Conservation (phyloP, 805 yeast species). For the Metschnikowia aberdeeniae region DNA sequence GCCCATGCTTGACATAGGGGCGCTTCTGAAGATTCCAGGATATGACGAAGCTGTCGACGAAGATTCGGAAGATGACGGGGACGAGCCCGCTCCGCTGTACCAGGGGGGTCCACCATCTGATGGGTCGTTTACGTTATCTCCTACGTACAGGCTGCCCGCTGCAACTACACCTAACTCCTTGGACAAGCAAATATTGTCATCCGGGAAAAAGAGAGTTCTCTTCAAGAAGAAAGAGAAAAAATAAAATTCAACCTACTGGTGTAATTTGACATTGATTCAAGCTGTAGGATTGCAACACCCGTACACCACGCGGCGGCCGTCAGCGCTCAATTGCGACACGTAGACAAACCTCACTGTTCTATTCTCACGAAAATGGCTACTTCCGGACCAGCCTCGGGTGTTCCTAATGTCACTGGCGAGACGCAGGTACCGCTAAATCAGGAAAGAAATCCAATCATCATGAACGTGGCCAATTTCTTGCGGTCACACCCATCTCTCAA, state of each 20-base stretch:
- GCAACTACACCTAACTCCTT: constrained; percentile 12
- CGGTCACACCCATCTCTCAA: constrained; percentile 66
- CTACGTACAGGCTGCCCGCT: constrained; percentile 4
- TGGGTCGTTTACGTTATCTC: not conserved
- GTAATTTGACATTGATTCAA: too few species aligned
- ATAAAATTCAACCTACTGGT: not conserved
- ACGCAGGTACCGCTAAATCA: constrained; percentile 16
- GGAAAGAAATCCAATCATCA: constrained; percentile 47
- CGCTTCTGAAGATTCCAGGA: constrained; percentile 34
- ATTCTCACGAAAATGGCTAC: constrained; percentile 10
- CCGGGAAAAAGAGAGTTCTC: constrained; percentile 7
- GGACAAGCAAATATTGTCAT: constrained; percentile 4
- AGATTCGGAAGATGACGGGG: constrained; percentile 25
- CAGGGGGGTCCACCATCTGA: not conserved
- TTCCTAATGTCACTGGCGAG: constrained; percentile 9
- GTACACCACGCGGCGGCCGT: constrained; percentile 1
- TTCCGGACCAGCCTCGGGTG: constrained; percentile 7
- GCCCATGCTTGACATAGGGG: constrained; percentile 21
- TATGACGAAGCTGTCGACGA: constrained; percentile 39
- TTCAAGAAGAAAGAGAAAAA: constrained; percentile 10
- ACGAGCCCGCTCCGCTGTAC: constrained; percentile 22
- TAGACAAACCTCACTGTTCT: not conserved
- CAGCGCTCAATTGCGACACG: constrained; percentile 5
- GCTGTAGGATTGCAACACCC: not conserved
- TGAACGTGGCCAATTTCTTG: constrained; percentile 67